Evolutionary conservation across 2,329 filamentous ascomycete species (phyloP).

Genomic region (Amylocarpus encephaloides): DNA sequence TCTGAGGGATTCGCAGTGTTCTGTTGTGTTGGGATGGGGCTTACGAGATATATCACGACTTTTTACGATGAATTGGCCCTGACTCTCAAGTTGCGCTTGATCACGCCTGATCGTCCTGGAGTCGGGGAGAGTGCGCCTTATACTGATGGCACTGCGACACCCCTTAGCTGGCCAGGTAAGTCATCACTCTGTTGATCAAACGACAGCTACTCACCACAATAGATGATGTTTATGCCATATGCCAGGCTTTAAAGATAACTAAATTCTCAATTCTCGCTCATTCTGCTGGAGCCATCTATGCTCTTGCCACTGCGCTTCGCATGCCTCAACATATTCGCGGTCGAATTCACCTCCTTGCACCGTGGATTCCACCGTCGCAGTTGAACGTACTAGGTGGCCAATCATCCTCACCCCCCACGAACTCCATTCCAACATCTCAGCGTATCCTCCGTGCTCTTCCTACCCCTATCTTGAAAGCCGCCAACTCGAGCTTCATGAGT

Average conservation of each 20-base stretch:
- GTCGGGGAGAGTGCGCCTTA: slow-evolving; percentile 89
- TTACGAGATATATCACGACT: slow-evolving; percentile 91
- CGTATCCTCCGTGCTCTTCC: slow-evolving; percentile 84
- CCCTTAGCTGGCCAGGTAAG: slow-evolving; percentile 88
- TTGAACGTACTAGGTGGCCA: slow-evolving; percentile 71
- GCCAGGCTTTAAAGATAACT: slow-evolving; percentile 82
- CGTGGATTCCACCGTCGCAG: slow-evolving; percentile 95
- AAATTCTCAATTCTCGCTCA: slow-evolving; percentile 96
- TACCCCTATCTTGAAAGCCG: slow-evolving; percentile 84
- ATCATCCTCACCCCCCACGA: slow-evolving; percentile 69
- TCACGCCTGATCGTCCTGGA: slow-evolving; percentile 89
- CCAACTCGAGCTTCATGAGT: slow-evolving; percentile 92
- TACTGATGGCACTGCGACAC: slow-evolving; percentile 73
- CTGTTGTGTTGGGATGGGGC: slow-evolving; percentile 94
- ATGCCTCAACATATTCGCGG: slow-evolving; percentile 96
- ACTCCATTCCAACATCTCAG: slow-evolving; percentile 85
- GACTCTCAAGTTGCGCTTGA: slow-evolving; percentile 80
- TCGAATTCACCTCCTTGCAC: slow-evolving; percentile 86
- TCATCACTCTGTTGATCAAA: slow-evolving; percentile 7
- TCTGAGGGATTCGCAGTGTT: slow-evolving; percentile 87
- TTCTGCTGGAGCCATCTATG: slow-evolving; percentile 96
- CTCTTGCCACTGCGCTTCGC: slow-evolving; percentile 84
- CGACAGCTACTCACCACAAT: slow-evolving; percentile 23
- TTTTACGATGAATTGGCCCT: slow-evolving; percentile 95
- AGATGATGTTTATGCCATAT: slow-evolving; percentile 88